These are phyloP conservation scores for Mycena rosella DNA, from an alignment of 768 basidiomycete genomes.

Conservation along the genomic window DNA sequence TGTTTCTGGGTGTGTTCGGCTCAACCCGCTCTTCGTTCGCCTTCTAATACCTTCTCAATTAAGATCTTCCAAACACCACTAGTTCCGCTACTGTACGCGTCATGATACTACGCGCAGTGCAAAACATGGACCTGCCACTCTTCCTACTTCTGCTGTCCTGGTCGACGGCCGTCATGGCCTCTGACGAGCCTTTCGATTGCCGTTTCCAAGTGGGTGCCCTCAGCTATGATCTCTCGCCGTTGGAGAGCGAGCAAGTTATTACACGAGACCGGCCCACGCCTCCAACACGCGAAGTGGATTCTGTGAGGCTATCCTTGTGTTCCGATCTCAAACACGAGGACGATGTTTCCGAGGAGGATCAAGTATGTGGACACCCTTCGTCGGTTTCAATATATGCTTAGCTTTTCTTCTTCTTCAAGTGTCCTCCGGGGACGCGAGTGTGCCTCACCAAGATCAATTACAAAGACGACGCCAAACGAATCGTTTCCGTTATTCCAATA, in stretches of 20 bases:
- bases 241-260: constrained; percentile 65
- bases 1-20: background rate
- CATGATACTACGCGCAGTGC: constrained; percentile 19
- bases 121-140: constrained; percentile 19
- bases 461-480: constrained; percentile 65
- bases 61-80: background rate
- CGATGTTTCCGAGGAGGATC: constrained; percentile 67
- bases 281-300: constrained; percentile 72
- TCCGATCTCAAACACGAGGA: constrained; percentile 63
- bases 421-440: constrained; percentile 74
- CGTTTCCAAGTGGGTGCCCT: constrained; percentile 51
- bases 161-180: constrained; percentile 1
- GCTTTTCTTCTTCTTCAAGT: constrained; percentile 57
- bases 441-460: constrained; percentile 79
- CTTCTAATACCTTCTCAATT: background rate
- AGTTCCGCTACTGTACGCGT: background rate
- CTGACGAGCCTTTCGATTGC: constrained; percentile 60
- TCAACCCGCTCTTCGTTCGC: background rate
- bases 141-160: constrained; percentile 27
- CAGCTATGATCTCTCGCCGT: constrained; percentile 71
- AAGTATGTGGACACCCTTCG: constrained; percentile 58
- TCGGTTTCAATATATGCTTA: constrained; percentile 14
- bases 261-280: constrained; percentile 68
- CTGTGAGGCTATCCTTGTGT: constrained; percentile 78
- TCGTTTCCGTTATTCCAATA: constrained; percentile 83